phyloP scores from a whole-genome alignment of 225 moss, liverwort and hornwort species.

The Physcomitrium patens region DNA sequence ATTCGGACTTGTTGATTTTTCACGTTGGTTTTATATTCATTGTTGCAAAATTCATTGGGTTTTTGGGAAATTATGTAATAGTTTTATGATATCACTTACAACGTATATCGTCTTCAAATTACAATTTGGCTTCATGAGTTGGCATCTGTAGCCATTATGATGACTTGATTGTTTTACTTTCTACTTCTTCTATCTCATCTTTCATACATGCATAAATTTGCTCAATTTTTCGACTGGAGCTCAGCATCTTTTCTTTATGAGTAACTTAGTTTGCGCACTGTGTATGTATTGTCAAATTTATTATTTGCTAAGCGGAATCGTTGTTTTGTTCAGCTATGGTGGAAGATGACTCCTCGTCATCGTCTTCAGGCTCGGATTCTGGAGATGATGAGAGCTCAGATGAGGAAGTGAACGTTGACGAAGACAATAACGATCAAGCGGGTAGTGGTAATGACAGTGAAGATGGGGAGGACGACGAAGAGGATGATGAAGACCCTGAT shows the following conservation, averaged over 20 bases:
- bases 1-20: not conserved
- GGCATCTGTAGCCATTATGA: not conserved
- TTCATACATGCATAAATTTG: not conserved
- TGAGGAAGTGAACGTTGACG: constrained; percentile 51
- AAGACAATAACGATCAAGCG: constrained; percentile 46
- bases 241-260: no score
- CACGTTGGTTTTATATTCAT: not conserved
- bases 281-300: constrained; percentile 3
- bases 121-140: not conserved
- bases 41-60: not conserved
- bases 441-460: constrained; percentile 48
- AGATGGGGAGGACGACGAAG: constrained; percentile 47
- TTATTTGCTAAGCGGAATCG: not conserved
- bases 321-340: constrained; percentile 37
- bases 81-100: not conserved
- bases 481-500: constrained; percentile 68
- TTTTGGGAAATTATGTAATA: not conserved
- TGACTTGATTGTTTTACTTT: not conserved
- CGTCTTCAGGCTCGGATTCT: constrained; percentile 49
- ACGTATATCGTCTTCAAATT: not conserved
- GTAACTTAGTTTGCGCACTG: no score
- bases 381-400: constrained; percentile 57
- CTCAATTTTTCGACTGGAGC: not conserved
- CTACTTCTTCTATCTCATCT: constrained; percentile 8
- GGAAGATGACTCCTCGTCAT: constrained; percentile 54